Base-by-base conservation (phyloP, 2,329 filamentous ascomycete species). In the Colletotrichum noveboracense region DNA sequence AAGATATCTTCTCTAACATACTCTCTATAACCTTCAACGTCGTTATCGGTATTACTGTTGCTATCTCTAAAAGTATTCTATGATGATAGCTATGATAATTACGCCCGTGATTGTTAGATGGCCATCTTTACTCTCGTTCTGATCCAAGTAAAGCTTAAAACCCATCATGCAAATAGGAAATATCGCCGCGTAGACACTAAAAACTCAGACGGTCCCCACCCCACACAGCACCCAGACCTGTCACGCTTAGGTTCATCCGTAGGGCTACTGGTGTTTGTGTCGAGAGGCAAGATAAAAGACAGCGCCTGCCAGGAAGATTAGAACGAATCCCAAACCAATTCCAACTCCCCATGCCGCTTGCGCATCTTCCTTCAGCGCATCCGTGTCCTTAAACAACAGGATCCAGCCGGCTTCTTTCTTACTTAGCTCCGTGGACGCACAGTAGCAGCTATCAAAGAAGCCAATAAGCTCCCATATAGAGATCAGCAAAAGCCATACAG, bases 161-260 rank as follows among this genome's bases (percentile, higher is more conserved):
- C 6, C 18, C 1, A n/a, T 43, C 9, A 43, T 43, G 18, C 0
- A 10, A 5, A 38, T 18, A n/a, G 18, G 9, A 43, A 4, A 43
- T 12, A 12, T 12, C 12, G 38, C 5, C 0, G 38, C 18, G 38
- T 43, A 12, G 38, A 6, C 38, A 10, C 4, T 18, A 2, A 8
- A n/a, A 43, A n/a, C 0, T 10, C 3, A 43, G 9, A 0, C 8
- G 3, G 3, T 12, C 38, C 4, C 18, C 38, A n/a, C 9, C 9
- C 38, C 38, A 43, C 18, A n/a, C n/a, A n/a, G n/a, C n/a, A 21
- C 43, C 0, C 6, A 21, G 6, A 48, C 9, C 5, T 12, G 14
- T n/a, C n/a, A 48, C 5, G 43, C 38, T 6, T 6, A 48, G 8
- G 10, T 6, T 6, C 2, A n/a, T 2, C 18, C 0, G 18, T 2